Conservation (phyloP, 2,329 filamentous ascomycete genomes). For the Aspergillus niger region DNA sequence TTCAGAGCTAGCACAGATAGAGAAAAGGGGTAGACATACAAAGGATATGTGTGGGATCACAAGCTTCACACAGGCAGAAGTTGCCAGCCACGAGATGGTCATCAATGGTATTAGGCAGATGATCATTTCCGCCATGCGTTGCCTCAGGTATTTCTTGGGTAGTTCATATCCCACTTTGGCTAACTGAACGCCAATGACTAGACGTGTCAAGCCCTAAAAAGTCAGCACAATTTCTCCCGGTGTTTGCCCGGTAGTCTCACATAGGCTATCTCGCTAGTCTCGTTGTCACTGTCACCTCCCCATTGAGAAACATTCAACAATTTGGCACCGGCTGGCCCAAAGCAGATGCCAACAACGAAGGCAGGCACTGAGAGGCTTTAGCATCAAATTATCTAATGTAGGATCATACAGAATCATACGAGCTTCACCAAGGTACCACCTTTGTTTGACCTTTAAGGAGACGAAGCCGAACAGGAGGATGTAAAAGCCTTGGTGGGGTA, state of each 20-base stretch:
- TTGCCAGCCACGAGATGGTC: constrained; percentile 64
- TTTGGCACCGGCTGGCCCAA: constrained; percentile 58
- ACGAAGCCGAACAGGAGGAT: constrained; percentile 37
- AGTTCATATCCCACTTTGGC: constrained; percentile 65
- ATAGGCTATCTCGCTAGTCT: constrained; percentile 45
- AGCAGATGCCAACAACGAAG: constrained; percentile 54
- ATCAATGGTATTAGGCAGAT: constrained; percentile 62
- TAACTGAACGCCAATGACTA: constrained; percentile 65
- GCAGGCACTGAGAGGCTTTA: constrained; percentile 52
- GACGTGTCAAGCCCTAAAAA: constrained; percentile 52
- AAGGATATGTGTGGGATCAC: constrained; percentile 58
- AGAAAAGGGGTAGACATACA: constrained; percentile 18
- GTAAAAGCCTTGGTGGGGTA: constrained; percentile 30
- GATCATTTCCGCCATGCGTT: constrained; percentile 56
- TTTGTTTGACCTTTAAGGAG: constrained; percentile 41
- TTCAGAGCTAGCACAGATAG: background rate
- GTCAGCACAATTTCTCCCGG: constrained; percentile 12
- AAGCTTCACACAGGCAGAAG: constrained; percentile 57
- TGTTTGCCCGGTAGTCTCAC: constrained; percentile 28
- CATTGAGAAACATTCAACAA: constrained; percentile 52
- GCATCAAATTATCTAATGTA: background rate
- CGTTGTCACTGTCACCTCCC: constrained; percentile 36
- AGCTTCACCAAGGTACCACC: constrained; percentile 46
- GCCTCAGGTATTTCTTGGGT: constrained; percentile 57
- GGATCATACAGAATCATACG: constrained; percentile 25